These are phyloP conservation scores for Penicillium decumbens DNA, from an alignment of 2,329 filamentous ascomycete genomes.

Conservation along the genomic window DNA sequence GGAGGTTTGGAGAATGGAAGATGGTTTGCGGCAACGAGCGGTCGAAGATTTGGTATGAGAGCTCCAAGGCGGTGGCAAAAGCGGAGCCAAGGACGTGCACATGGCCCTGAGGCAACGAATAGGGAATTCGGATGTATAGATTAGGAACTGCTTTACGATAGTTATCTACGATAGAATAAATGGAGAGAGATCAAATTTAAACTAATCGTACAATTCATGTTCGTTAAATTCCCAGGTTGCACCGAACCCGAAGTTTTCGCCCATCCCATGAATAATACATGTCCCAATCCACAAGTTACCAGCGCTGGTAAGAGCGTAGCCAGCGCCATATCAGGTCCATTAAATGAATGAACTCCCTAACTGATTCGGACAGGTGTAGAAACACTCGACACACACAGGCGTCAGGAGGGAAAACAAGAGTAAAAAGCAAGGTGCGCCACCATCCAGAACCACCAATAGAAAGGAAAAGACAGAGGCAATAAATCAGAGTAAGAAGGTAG, in stretches of 20 bases:
- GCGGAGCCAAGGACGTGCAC: background rate
- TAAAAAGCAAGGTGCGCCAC: conserved; percentile 12
- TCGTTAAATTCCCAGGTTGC: conserved; percentile 24
- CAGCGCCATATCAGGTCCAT: conserved; percentile 21
- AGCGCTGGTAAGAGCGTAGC: conserved; percentile 21
- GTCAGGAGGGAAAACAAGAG: background rate
- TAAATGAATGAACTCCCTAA: conserved; percentile 15
- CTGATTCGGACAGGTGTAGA: conserved; percentile 6
- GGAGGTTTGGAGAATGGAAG: background rate
- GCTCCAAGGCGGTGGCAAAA: conserved; percentile 24
- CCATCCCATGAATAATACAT: conserved; percentile 23
- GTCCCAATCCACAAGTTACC: conserved; percentile 11
- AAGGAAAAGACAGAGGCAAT: conserved; percentile 10
- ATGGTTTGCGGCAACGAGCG: background rate
- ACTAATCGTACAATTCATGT: conserved; percentile 33
- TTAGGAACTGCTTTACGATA: background rate
- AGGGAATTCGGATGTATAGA: background rate
- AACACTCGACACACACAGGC: conserved; percentile 17
- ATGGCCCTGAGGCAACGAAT: background rate
- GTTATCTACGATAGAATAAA: background rate
- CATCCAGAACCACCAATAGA: conserved; percentile 14
- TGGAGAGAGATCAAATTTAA: conserved; percentile 1
- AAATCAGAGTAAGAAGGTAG: conserved; percentile 18
- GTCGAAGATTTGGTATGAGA: conserved; percentile 11
- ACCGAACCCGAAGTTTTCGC: conserved; percentile 20